Conservation (phyloP, 768 basidiomycete genomes). For the Pleurotus eryngii region DNA sequence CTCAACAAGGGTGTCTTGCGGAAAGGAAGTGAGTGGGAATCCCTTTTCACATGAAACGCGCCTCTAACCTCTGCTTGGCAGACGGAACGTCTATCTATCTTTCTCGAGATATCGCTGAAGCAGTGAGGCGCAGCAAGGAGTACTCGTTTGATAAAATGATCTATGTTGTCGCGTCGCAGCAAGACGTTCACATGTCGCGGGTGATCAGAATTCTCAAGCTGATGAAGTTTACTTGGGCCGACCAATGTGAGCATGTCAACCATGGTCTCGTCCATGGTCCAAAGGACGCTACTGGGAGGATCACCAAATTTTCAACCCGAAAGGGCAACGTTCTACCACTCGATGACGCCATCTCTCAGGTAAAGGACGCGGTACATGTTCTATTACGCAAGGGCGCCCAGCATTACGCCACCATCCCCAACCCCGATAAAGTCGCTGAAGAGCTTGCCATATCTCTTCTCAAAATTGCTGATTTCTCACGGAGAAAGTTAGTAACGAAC, state of each 20-base stretch:
- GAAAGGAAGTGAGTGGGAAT: constrained; percentile 21
- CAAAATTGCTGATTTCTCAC: constrained; percentile 4
- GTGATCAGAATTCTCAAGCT: constrained; percentile 24
- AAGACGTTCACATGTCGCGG: constrained; percentile 10
- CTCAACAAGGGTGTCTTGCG: constrained; percentile 35
- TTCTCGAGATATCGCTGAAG: constrained; percentile 73
- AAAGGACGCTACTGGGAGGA: neutral
- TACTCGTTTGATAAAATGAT: constrained; percentile 70
- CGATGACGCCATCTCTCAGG: neutral
- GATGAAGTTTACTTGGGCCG: neutral
- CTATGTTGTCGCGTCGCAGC: constrained; percentile 35
- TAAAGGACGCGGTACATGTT: neutral
- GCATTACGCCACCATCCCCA: neutral
- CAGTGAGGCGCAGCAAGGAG: constrained; percentile 64
- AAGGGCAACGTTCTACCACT: neutral
- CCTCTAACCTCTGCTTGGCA: constrained; percentile 4
- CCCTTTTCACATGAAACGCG: neutral
- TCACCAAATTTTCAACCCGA: neutral
- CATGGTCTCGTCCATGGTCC: constrained; percentile 3
- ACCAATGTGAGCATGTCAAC: neutral
- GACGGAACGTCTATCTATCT: constrained; percentile 52
- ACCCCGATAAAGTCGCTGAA: neutral
- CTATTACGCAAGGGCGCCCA: neutral
- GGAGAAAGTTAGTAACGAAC: neutral
- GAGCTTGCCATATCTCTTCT: constrained; percentile 2